These are phyloP conservation scores for Microsporum ferrugineum DNA, from an alignment of 2,329 filamentous ascomycete genomes.

Conservation along the genomic window DNA sequence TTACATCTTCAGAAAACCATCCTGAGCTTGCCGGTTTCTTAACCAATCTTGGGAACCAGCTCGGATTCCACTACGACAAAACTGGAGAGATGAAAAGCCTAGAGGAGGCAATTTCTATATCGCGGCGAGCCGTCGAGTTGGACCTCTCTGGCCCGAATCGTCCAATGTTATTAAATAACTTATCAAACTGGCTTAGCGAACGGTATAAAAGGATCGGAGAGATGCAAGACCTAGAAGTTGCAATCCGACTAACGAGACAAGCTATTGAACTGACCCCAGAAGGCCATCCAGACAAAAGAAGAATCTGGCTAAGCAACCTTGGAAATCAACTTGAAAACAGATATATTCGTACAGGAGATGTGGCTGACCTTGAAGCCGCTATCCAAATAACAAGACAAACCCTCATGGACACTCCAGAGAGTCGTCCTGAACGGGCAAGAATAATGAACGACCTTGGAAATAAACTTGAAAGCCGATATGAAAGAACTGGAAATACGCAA, in stretches of 20 bases:
- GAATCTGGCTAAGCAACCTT: not conserved
- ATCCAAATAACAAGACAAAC: not conserved
- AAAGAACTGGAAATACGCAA: not conserved
- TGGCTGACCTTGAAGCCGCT: not conserved
- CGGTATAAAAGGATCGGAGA: not conserved
- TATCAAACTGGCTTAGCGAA: not conserved
- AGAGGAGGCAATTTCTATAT: not conserved
- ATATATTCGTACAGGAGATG: not conserved
- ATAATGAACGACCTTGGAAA: not conserved
- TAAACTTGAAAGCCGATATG: not conserved
- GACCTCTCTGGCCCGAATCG: not conserved
- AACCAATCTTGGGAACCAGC: not conserved
- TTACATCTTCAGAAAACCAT: not conserved
- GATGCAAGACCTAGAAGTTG: not conserved
- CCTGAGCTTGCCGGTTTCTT: not conserved
- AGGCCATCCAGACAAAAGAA: not conserved
- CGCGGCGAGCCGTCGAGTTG: not conserved
- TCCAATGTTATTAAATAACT: not conserved
- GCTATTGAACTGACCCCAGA: not conserved
- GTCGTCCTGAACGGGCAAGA: not conserved
- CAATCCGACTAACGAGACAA: not conserved
- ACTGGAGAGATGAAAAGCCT: not conserved
- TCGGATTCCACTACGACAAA: not conserved
- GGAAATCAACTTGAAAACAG: not conserved
- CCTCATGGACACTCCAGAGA: not conserved